Base-by-base conservation (phyloP, 345 rosid genomes). In the Cardamine resedifolia region DNA sequence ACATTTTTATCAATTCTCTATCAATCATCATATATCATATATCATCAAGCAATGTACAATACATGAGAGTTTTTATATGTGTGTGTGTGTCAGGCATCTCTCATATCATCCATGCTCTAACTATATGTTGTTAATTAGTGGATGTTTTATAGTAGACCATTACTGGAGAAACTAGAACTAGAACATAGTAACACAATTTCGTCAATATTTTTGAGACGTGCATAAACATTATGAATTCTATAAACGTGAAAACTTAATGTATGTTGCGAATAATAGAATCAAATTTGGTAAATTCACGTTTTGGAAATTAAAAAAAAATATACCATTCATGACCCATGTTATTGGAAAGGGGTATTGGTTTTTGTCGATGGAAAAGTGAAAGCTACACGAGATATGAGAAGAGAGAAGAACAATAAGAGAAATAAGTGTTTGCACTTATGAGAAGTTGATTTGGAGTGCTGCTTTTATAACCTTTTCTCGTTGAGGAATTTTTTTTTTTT, bases 291-390 rank as follows among this genome's bases (percentile, higher is more conserved):
- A 56, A 56, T 23, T 36, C 7, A 33, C 27, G 24, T 70, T 45
- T 8, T 7, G 19, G 19, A 44, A 39, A 39, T 2, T 1, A 28
- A 15, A 31, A 11, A 10, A 15, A 34, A 31, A 20, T 62, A 19
- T 75, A 75, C 79, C 79, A 75, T 75, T 75, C 79, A 36, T 69
- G 79, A 61, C 79, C 79, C 79, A 75, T 75, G 18, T 44, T 66
- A 49, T 43, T 50, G 18, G 69, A 2, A 48, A 19, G 30, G 10
- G 38, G 47, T 66, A n/a, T 51, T 23, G 44, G 77, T 9, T 44
- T 44, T 26, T 34, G 70, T 6, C 8, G 36, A 52, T 43, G 50
- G n/a, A 23, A 14, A 41, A 48, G 53, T 19, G 44, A 72, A 72
- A 51, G 47, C 3, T 3, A 11, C 26, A 11, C 19, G 44, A 33